phyloP scores from a whole-genome alignment of 2,329 filamentous ascomycete genomes.

The Ascochyta pisi region DNA sequence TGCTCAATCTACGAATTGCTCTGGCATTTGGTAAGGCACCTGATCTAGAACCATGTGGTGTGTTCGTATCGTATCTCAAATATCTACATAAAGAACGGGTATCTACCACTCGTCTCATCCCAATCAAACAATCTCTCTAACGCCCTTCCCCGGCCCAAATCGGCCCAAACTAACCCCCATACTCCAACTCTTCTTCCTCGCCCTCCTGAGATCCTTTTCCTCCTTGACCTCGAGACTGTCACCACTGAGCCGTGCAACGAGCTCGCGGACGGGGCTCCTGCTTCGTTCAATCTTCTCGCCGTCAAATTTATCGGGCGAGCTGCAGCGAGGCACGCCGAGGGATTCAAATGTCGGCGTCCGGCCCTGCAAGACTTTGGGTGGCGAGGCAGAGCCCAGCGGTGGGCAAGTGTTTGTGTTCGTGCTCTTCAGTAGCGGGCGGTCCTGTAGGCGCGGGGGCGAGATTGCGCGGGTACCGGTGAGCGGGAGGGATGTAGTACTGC shows the following conservation, averaged over 20 bases:
- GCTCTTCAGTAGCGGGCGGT: slow-evolving; percentile 7
- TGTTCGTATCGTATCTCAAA: not conserved
- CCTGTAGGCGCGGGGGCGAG: slow-evolving; percentile 9
- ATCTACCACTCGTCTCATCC: not conserved
- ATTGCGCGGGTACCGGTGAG: slow-evolving; percentile 26
- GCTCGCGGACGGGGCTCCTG: slow-evolving; percentile 7
- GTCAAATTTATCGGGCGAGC: not conserved
- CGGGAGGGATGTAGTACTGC: slow-evolving; percentile 33
- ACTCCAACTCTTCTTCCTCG: slow-evolving; percentile 40
- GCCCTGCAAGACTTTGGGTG: not conserved
- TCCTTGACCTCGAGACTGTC: slow-evolving; percentile 17
- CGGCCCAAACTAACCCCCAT: slow-evolving; percentile 29
- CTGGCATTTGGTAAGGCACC: not conserved
- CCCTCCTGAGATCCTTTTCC: slow-evolving; percentile 22
- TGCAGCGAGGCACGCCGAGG: slow-evolving; percentile 9
- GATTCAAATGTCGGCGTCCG: slow-evolving; percentile 14
- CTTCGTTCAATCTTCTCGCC: slow-evolving; percentile 1
- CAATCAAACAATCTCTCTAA: slow-evolving; percentile 36
- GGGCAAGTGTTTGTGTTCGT: not conserved
- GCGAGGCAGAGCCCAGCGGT: not conserved
- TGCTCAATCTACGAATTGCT: not conserved
- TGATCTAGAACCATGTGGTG: not conserved
- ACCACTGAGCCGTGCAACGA: slow-evolving; percentile 23
- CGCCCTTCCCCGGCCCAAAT: slow-evolving; percentile 31
- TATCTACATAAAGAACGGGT: not conserved